phyloP scores from a whole-genome alignment of 768 basidiomycete genomes.

The Trametes cinnabarina region DNA sequence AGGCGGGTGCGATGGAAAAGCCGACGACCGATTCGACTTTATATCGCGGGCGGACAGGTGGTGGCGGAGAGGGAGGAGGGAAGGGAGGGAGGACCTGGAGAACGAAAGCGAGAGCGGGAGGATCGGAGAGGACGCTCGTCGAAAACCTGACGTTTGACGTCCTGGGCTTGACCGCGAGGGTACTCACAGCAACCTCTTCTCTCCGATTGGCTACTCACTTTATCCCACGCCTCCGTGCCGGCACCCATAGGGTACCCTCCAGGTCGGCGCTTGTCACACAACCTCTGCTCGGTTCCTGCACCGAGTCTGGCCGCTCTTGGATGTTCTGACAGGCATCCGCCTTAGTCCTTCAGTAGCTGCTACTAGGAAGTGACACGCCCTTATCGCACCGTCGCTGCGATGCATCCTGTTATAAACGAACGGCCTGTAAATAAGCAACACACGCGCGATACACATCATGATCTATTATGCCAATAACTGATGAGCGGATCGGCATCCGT shows the following conservation, averaged over 20 bases:
- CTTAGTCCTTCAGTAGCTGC: too few species aligned
- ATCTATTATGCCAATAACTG: too few species aligned
- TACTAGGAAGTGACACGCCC: too few species aligned
- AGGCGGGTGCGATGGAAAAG: not conserved
- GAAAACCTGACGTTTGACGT: not conserved
- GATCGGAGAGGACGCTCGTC: not conserved
- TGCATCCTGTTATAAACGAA: not conserved
- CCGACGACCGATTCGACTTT: not conserved
- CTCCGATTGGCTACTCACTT: constrained; percentile 5
- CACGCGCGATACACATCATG: too few species aligned
- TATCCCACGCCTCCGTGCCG: not conserved
- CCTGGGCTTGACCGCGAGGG: constrained; percentile 13
- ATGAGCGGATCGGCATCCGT: too few species aligned
- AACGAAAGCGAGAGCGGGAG: not conserved
- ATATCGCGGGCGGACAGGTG: not conserved
- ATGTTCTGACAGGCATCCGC: too few species aligned
- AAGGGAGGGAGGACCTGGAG: not conserved
- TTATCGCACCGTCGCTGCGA: not conserved
- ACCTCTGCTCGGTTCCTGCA: too few species aligned
- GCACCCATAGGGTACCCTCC: constrained; percentile 17
- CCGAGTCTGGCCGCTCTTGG: too few species aligned
- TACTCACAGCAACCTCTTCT: not conserved
- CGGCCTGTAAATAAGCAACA: too few species aligned
- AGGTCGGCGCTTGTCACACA: constrained; percentile 16
- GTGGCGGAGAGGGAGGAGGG: not conserved